A percentile compares a stretch with the other conserved stretches of the same genome.
Conservation (phyloP, 805 yeast genomes). For the Saccharomycopsis lassenensis region DNA sequence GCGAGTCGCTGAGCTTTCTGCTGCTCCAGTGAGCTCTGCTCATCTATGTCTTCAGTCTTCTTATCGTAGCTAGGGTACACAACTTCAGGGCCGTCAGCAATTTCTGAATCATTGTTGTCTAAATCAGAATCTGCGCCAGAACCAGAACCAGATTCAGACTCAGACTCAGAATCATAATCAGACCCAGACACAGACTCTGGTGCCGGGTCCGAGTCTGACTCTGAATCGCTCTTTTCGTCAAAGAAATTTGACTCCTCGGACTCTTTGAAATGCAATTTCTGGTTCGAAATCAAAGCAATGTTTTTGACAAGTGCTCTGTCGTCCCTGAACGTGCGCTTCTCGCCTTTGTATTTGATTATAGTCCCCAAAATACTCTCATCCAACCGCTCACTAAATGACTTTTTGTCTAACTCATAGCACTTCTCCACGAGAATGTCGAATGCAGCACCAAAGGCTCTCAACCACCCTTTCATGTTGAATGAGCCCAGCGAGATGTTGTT, state of each 20-base stretch:
- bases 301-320: constrained; percentile 55
- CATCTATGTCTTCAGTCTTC: too few species aligned
- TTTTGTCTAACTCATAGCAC: constrained; percentile 60
- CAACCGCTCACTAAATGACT: constrained; percentile 53
- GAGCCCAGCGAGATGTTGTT: constrained; percentile 84
- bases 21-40: too few species aligned
- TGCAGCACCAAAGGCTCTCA: constrained; percentile 83
- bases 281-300: constrained; percentile 37
- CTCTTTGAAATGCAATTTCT: constrained; percentile 22
- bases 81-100: too few species aligned
- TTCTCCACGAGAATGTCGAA: constrained; percentile 63
- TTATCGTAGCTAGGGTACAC: too few species aligned
- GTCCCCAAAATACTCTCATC: constrained; percentile 73
- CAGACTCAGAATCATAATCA: too few species aligned
- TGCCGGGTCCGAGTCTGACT: too few species aligned
- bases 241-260: constrained; percentile 29
- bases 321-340: constrained; percentile 65
- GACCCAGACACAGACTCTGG: too few species aligned
- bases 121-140: too few species aligned
- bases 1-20: too few species aligned
- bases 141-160: too few species aligned
- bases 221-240: too few species aligned
- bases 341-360: constrained; percentile 64
- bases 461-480: constrained; percentile 66
- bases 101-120: too few species aligned